Percentiles rank a stretch among this genome's conserved stretches.
Evolutionary conservation across 2,329 filamentous ascomycete genomes (phyloP).

Genomic region (Colletotrichum musicola): DNA sequence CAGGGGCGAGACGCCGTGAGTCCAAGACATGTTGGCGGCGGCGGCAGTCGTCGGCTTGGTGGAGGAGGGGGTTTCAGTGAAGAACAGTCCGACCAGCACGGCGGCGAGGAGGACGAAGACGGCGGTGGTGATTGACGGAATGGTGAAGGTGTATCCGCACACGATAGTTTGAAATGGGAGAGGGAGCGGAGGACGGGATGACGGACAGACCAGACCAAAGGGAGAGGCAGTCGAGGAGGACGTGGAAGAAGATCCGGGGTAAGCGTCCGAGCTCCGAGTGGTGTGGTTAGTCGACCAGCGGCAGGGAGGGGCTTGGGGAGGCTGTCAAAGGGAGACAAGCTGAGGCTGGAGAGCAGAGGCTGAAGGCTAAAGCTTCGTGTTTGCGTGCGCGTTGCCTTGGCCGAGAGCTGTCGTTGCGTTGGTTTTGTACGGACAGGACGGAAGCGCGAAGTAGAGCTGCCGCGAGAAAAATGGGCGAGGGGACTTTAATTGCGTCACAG

Average conservation of each 20-base stretch:
- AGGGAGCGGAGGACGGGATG: conserved; percentile 3
- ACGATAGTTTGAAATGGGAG: neutral
- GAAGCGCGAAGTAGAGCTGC: conserved; percentile 3
- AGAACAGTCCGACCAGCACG: conserved; percentile 13
- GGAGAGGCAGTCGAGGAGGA: conserved; percentile 1
- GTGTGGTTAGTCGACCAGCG: neutral
- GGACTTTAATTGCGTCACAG: conserved; percentile 39
- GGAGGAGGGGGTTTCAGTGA: neutral
- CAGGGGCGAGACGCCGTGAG: conserved; percentile 62
- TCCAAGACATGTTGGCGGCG: conserved; percentile 51
- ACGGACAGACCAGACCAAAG: conserved; percentile 13
- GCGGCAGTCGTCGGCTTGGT: neutral
- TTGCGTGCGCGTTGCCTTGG: neutral
- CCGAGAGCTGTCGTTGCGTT: conserved; percentile 6
- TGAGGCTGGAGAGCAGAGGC: neutral
- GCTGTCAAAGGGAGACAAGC: neutral
- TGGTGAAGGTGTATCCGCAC: conserved; percentile 12
- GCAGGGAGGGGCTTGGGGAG: neutral
- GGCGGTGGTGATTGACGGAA: conserved; percentile 33
- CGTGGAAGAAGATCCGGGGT: conserved; percentile 1
- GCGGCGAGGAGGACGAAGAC: conserved; percentile 23
- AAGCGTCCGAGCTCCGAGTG: conserved; percentile 9
- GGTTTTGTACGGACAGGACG: conserved; percentile 16
- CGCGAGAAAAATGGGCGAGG: conserved; percentile 21
- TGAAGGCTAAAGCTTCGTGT: neutral